phyloP scores from a whole-genome alignment of 176 grass and related monocot genomes.

The Puccinellia tenuiflora region DNA sequence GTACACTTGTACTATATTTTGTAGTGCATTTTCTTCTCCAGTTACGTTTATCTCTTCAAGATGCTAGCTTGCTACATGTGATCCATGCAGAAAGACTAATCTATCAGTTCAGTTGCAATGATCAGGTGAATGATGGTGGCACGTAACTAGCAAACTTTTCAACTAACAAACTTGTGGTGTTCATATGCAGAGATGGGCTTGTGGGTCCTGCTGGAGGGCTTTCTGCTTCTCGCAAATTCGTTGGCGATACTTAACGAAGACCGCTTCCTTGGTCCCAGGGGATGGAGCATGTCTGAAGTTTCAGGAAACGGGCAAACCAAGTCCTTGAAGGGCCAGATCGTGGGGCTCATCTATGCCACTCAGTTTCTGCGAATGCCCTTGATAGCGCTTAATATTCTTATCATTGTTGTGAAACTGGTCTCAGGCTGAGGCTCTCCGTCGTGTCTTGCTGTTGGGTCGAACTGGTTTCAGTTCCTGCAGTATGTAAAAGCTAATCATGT shows the following conservation, averaged over 20 bases:
- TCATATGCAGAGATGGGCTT: slow-evolving; percentile 51
- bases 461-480: not conserved
- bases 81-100: not conserved
- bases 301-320: too few relatives aligned
- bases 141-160: not conserved
- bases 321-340: too few relatives aligned
- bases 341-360: too few relatives aligned
- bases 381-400: slow-evolving; percentile 72
- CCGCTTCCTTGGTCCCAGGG: slow-evolving; percentile 55
- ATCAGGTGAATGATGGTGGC: not conserved
- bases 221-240: slow-evolving; percentile 67
- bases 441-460: slow-evolving; percentile 2
- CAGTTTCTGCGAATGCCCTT: slow-evolving; percentile 1
- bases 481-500: slow-evolving; percentile 26
- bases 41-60: not conserved
- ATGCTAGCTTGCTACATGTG: not conserved
- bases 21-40: not conserved
- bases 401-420: slow-evolving; percentile 67
- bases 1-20: not conserved
- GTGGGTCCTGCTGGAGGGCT: slow-evolving; percentile 66
- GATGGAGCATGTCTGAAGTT: slow-evolving; percentile 82
- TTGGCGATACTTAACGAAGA: slow-evolving; percentile 79
- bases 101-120: not conserved
- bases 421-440: slow-evolving; percentile 39
- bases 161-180: slow-evolving; percentile 21